Evolutionary conservation across 305 asterid genomes (phyloP).

Genomic region (Rubia tinctorum): DNA sequence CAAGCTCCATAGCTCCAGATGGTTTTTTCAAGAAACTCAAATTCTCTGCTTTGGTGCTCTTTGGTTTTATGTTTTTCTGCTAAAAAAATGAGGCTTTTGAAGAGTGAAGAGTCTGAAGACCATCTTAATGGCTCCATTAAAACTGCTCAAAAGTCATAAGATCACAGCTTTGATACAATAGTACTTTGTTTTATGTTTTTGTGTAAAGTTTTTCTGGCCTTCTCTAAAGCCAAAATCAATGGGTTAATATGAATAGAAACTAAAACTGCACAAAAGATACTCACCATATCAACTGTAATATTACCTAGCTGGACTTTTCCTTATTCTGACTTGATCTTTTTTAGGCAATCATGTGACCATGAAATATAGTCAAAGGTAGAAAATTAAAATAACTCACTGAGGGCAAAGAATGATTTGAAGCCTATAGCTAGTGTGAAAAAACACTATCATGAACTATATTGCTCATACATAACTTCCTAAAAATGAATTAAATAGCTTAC

Average conservation of each 20-base stretch:
- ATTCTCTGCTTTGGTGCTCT: too few species aligned
- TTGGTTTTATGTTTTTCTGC: too few species aligned
- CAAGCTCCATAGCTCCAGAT: neutral
- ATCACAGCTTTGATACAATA: too few species aligned
- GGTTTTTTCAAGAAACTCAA: too few species aligned
- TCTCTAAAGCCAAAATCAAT: neutral
- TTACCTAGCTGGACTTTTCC: conserved; percentile 87
- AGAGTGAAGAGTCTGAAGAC: neutral
- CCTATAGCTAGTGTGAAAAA: neutral
- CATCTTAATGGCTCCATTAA: neutral
- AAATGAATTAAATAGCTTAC: too few species aligned
- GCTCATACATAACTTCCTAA: too few species aligned
- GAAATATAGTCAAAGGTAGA: conserved; percentile 3
- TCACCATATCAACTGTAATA: conserved; percentile 86
- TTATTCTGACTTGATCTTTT: conserved; percentile 71
- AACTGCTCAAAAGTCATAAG: neutral
- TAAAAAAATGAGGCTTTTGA: too few species aligned
- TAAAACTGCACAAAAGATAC: neutral
- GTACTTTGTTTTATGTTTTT: neutral
- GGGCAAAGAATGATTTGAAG: neutral
- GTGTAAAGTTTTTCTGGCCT: neutral
- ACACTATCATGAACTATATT: neutral
- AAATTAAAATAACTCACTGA: neutral
- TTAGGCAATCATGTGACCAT: conserved; percentile 64
- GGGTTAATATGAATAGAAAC: neutral